phyloP scores from a whole-genome alignment of 305 asterid genomes.

The Fraxinus sp. region DNA sequence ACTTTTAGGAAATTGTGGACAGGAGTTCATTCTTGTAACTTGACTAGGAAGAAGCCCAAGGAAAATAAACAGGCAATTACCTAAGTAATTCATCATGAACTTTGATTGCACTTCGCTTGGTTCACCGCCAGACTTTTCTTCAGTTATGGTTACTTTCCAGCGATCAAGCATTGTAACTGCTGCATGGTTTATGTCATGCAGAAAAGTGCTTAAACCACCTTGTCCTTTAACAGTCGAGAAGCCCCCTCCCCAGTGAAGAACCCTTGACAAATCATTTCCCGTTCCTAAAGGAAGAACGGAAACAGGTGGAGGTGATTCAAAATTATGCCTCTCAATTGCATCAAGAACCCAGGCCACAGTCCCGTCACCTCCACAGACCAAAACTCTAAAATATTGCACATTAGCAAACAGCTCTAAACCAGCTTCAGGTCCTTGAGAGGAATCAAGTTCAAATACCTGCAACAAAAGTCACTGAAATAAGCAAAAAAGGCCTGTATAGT shows the following conservation, averaged over 20 bases:
- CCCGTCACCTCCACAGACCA: constrained; percentile 92
- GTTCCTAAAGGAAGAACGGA: constrained; percentile 86
- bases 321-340: constrained; percentile 66
- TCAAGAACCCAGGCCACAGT: constrained; percentile 91
- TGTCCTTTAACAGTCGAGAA: constrained; percentile 69
- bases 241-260: constrained; percentile 81
- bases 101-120: constrained; percentile 52
- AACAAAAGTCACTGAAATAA: neutral
- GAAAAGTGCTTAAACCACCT: constrained; percentile 66
- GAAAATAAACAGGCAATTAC: constrained; percentile 36
- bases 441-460: constrained; percentile 69
- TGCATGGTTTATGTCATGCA: constrained; percentile 67
- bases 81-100: constrained; percentile 88
- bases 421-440: constrained; percentile 76
- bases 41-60: constrained; percentile 7
- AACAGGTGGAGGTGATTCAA: constrained; percentile 81
- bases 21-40: constrained; percentile 4
- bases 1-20: neutral
- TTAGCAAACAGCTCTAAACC: constrained; percentile 65
- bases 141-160: constrained; percentile 67
- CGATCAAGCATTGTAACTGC: constrained; percentile 86
- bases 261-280: constrained; percentile 83
- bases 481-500: neutral
- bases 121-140: constrained; percentile 43
- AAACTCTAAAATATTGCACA: constrained; percentile 67